Percentiles rank a stretch among this genome's conserved stretches.
These are phyloP conservation scores for Arctostaphylos glauca DNA, from an alignment of 148 eudicot genomes.

Conservation along the genomic window DNA sequence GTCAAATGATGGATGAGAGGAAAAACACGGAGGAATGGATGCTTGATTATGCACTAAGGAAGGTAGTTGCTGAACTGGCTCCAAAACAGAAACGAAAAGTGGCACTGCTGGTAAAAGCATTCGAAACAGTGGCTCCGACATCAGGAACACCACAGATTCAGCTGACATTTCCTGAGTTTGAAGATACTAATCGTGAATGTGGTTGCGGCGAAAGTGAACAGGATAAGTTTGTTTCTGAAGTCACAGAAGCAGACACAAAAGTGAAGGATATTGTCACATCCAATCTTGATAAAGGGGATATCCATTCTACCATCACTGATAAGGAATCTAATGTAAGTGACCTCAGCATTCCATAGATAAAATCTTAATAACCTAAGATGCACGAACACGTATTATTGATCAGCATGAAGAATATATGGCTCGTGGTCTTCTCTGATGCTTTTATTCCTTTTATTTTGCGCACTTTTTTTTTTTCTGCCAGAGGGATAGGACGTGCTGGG, in stretches of 20 bases:
- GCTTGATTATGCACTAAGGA: constrained; percentile 87
- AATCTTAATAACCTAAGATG: background rate
- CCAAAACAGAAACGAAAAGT: constrained; percentile 81
- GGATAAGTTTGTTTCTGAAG: constrained; percentile 1
- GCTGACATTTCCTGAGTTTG: constrained; percentile 15
- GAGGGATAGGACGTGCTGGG: background rate
- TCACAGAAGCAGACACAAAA: background rate
- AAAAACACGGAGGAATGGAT: constrained; percentile 77
- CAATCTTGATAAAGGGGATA: constrained; percentile 1
- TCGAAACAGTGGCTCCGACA: constrained; percentile 64
- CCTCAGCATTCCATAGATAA: background rate
- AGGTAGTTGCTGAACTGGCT: constrained; percentile 65
- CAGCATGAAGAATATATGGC: no score
- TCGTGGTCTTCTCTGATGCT: background rate
- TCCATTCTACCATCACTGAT: background rate
- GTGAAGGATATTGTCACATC: background rate
- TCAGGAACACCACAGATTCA: constrained; percentile 34
- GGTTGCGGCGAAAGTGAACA: background rate
- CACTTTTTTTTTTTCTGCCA: background rate
- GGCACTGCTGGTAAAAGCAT: constrained; percentile 73
- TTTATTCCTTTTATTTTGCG: background rate
- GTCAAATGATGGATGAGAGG: constrained; percentile 48
- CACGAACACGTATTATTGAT: background rate
- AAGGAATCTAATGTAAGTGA: constrained; percentile 15
- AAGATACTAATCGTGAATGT: constrained; percentile 3